phyloP scores from a whole-genome alignment of 805 yeast species.

The Candida piceae region DNA sequence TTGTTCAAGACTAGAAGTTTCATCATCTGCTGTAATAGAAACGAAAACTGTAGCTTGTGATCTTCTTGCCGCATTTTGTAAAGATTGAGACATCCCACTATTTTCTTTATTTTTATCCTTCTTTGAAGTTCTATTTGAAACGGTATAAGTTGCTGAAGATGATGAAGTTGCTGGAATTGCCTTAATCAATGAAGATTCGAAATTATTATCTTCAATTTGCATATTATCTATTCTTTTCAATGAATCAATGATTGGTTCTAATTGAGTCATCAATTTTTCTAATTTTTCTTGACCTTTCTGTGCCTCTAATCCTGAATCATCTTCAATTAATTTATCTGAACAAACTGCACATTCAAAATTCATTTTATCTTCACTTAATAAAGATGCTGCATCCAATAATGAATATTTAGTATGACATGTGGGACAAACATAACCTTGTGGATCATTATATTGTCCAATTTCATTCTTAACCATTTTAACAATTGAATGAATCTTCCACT shows the following conservation, averaged over 20 bases:
- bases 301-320: slow-evolving; percentile 80
- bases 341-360: slow-evolving; percentile 85
- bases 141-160: slow-evolving; percentile 64
- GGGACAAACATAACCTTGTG: slow-evolving; percentile 92
- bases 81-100: slow-evolving; percentile 23
- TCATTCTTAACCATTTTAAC: slow-evolving; percentile 78
- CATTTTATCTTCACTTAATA: slow-evolving; percentile 72
- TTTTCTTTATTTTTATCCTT: slow-evolving; percentile 16
- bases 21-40: slow-evolving; percentile 83
- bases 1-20: slow-evolving; percentile 56
- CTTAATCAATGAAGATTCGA: slow-evolving; percentile 75
- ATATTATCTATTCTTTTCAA: slow-evolving; percentile 79
- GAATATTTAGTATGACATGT: slow-evolving; percentile 76
- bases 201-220: slow-evolving; percentile 79
- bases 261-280: slow-evolving; percentile 80
- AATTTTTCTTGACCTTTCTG: slow-evolving; percentile 74
- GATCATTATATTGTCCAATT: slow-evolving; percentile 77
- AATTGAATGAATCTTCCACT: slow-evolving; percentile 91
- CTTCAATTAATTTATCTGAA: slow-evolving; percentile 72
- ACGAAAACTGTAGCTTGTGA: slow-evolving; percentile 87
- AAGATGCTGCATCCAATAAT: slow-evolving; percentile 81
- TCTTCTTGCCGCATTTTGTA: slow-evolving; percentile 34
- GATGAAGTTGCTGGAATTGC: slow-evolving; percentile 80
- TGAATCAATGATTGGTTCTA: slow-evolving; percentile 81
- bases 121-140: slow-evolving; percentile 37